Evolutionary conservation across 2,329 filamentous ascomycete genomes (phyloP).

Genomic region (Pseudogymnoascus sp.): DNA sequence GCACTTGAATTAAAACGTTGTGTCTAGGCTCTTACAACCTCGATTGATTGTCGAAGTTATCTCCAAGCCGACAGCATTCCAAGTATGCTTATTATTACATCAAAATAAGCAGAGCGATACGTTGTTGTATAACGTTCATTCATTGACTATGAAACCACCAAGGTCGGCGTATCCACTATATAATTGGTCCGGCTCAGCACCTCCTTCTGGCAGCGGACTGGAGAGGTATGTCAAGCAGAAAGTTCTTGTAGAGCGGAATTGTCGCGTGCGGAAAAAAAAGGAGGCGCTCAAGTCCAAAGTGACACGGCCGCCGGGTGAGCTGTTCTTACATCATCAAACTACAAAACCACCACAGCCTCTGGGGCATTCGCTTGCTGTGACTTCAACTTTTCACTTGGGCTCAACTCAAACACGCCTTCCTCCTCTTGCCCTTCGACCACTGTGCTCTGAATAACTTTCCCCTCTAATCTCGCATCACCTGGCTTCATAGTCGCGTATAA

Average conservation of each 20-base stretch:
- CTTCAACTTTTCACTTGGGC: conserved; percentile 25
- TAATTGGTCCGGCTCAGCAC: not conserved
- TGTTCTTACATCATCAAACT: not conserved
- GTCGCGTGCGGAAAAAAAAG: not conserved
- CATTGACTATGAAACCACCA: not conserved
- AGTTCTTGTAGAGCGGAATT: not conserved
- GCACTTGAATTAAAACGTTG: not conserved
- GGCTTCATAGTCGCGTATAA: conserved; percentile 24
- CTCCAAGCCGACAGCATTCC: not conserved
- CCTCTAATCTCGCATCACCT: conserved; percentile 21
- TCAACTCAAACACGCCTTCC: conserved; percentile 27
- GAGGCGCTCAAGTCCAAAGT: not conserved
- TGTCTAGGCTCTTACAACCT: not conserved
- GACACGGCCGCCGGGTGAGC: not conserved
- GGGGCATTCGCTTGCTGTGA: conserved; percentile 1
- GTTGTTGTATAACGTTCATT: not conserved
- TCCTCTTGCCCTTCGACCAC: conserved; percentile 5
- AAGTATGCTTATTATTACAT: not conserved
- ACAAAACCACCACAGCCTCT: not conserved
- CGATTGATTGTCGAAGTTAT: too few relatives aligned
- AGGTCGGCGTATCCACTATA: not conserved
- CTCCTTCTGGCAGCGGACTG: not conserved
- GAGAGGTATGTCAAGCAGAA: not conserved
- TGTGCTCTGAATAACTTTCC: conserved; percentile 23
- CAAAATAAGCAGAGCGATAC: not conserved